A percentile compares a stretch with the other conserved stretches of the same genome.
Conservation (phyloP, 192 early-diverging fungal genomes). For the Geranomyces michiganensis region DNA sequence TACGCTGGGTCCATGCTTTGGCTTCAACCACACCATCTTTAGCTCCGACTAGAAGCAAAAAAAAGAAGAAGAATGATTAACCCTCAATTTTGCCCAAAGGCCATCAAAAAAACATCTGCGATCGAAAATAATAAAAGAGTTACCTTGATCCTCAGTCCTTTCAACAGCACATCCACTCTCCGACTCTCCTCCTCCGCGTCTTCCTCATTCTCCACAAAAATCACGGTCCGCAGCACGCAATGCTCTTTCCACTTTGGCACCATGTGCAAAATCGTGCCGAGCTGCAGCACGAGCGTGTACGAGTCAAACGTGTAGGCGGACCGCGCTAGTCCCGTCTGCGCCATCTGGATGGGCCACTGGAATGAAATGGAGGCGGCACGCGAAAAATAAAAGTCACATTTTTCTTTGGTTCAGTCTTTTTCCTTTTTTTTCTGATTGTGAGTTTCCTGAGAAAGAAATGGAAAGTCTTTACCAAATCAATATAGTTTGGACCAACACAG, state of each 20-base stretch:
- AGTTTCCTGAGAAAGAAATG: not conserved
- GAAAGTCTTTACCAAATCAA: not conserved
- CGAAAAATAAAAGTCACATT: too few relatives aligned
- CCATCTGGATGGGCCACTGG: slow-evolving; percentile 74
- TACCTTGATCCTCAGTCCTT: slow-evolving; percentile 63
- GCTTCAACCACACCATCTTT: slow-evolving; percentile 28
- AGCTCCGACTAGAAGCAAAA: slow-evolving; percentile 19
- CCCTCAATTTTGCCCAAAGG: too few relatives aligned
- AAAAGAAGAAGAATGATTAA: too few relatives aligned
- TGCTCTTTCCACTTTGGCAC: slow-evolving; percentile 69
- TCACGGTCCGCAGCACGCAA: slow-evolving; percentile 63
- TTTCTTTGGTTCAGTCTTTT: too few relatives aligned
- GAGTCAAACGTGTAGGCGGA: slow-evolving; percentile 56
- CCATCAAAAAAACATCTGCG: too few relatives aligned
- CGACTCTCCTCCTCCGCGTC: slow-evolving; percentile 65
- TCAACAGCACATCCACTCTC: slow-evolving; percentile 56
- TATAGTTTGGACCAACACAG: too few relatives aligned
- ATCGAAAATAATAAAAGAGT: not conserved
- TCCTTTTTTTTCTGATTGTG: too few relatives aligned
- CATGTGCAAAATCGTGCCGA: slow-evolving; percentile 73
- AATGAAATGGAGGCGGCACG: slow-evolving; percentile 66
- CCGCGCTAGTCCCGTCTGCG: slow-evolving; percentile 20
- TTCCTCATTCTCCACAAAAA: slow-evolving; percentile 68
- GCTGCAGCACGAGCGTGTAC: slow-evolving; percentile 74
- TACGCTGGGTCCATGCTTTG: slow-evolving; percentile 3